Base-by-base conservation (phyloP, 1,284 basidiomycete species). In the Xanthoconium separans region DNA sequence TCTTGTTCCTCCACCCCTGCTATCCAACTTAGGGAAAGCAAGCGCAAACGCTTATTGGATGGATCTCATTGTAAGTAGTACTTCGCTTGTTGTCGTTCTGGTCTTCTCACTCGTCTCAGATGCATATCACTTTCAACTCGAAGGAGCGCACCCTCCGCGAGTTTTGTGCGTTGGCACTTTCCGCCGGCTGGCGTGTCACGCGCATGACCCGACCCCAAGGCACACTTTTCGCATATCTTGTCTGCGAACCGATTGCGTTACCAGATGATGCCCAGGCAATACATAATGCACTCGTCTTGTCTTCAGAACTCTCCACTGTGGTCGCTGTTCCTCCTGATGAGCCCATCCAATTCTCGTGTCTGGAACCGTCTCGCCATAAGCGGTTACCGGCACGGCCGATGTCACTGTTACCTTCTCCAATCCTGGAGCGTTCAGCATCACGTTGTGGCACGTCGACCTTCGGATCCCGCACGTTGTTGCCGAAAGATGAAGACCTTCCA, bases 141-240 rank as follows among this genome's bases (percentile, higher is more conserved):
- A 84, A 87, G 59, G 87, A 89, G 59, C 77, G 87, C 11, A 89
- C 87, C 0, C 72, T 88, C 12, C 78, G 83, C 44, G 87, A 89
- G 68, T 76, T 83, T 36, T 75, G 80, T 1, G 74, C 76, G 2
- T 71, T 89, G 31, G 72, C 80, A 5, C 70, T 75, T 22, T 82
- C 81, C 1, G 80, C 86, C 5, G 87, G 87, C 1, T 89, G 87
- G 86, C 82, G 80, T 54, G 75, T 89, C 29, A 71, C 76, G 34
- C 80, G 79, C 47, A 81, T 87, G 45, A 80, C 77, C 5, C 78
- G 79, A 53, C 77, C 79, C 2, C 75, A 80, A 46, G 84, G 83
- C 3, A 82, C 83, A 1, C 68, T 83, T 43, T 89, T 89, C 61
- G 84, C 82, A 2, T 79, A 87, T 62, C 78, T 89, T 54, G 75